Percentiles rank a stretch among this genome's conserved stretches.
Conservation (phyloP, 331 rosid genomes). For the Stylosanthes scabra region DNA sequence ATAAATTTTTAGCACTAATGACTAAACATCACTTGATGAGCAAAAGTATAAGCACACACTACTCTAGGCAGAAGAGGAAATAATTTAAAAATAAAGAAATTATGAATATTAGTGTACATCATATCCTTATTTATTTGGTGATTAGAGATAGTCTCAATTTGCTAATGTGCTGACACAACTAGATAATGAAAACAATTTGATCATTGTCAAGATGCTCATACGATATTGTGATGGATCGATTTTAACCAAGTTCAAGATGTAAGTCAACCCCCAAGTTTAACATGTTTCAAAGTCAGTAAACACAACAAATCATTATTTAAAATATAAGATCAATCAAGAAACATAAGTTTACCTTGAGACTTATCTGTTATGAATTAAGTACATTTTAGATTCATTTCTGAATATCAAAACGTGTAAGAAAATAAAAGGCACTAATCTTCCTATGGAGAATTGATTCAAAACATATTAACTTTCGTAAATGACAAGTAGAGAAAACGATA, state of each 20-base stretch:
- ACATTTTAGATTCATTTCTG: constrained; percentile 94
- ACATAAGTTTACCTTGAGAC: constrained; percentile 77
- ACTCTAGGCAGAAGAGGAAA: constrained; percentile 37
- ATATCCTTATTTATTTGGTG: constrained; percentile 1
- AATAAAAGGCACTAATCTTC: constrained; percentile 26
- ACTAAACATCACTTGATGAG: constrained; percentile 22
- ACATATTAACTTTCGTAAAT: neutral
- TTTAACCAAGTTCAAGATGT: constrained; percentile 26
- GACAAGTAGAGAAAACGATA: neutral
- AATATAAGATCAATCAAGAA: neutral
- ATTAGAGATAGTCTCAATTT: constrained; percentile 8
- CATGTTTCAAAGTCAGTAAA: neutral
- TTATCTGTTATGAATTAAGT: constrained; percentile 90
- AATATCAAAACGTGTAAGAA: constrained; percentile 85
- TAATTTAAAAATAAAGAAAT: constrained; percentile 27
- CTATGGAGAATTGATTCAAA: constrained; percentile 20
- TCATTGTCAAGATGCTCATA: constrained; percentile 13
- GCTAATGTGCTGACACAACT: constrained; percentile 5
- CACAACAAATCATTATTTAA: constrained; percentile 12
- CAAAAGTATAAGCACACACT: constrained; percentile 29
- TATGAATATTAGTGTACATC: neutral
- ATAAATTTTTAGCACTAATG: constrained; percentile 15
- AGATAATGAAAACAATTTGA: constrained; percentile 19
- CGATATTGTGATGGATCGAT: constrained; percentile 23
- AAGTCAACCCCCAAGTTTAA: neutral